phyloP scores from a whole-genome alignment of 108 stramenopile species.

The Epipyxis sp. region DNA sequence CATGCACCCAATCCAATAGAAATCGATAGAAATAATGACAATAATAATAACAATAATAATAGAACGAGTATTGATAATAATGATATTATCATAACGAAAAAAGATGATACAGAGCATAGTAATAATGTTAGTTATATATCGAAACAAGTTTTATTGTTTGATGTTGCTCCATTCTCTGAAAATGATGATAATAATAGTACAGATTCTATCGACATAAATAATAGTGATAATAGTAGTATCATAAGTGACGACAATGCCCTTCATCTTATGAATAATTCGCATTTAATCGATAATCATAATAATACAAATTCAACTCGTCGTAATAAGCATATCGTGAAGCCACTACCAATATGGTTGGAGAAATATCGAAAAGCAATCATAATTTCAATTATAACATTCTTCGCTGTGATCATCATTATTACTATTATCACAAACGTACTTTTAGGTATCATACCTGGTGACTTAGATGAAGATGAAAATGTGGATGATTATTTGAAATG shows the following conservation, averaged over 20 bases:
- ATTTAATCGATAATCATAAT: background rate
- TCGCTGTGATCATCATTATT: slow-evolving; percentile 14
- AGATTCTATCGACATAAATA: background rate
- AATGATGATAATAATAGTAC: background rate
- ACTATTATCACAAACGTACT: slow-evolving; percentile 16
- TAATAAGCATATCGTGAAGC: background rate
- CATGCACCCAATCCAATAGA: too few species aligned
- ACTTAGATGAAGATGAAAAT: too few species aligned
- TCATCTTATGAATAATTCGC: background rate
- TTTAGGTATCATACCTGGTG: background rate
- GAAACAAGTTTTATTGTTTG: too few species aligned
- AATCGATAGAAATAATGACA: background rate
- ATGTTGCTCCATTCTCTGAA: too few species aligned
- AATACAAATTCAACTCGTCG: background rate
- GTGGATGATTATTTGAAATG: too few species aligned
- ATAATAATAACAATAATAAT: background rate
- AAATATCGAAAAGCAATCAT: slow-evolving; percentile 13
- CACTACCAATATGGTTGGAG: background rate
- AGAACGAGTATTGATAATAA: background rate
- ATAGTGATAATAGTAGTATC: background rate
- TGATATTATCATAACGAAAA: background rate
- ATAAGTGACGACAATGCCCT: background rate
- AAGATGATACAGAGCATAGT: too few species aligned
- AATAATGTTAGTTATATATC: too few species aligned
- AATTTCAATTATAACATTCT: background rate